These are phyloP conservation scores for Taxillus chinensis DNA, from an alignment of 164 flowering plant genomes.

Conservation along the genomic window DNA sequence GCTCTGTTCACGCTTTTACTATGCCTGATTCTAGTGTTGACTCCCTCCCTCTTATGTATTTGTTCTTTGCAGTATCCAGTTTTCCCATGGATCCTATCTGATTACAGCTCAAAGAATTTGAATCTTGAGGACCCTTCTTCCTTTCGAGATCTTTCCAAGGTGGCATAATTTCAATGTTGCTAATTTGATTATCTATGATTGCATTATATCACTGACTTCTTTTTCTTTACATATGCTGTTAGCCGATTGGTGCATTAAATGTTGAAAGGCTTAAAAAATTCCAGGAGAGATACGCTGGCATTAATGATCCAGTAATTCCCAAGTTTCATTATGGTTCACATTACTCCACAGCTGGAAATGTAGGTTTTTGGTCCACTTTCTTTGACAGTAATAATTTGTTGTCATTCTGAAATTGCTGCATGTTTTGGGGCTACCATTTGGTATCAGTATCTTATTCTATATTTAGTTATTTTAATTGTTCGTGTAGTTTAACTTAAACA, in stretches of 20 bases:
- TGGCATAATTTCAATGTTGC: constrained; percentile 13
- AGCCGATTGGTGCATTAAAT: constrained; percentile 97
- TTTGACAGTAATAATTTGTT: neutral
- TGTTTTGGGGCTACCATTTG: no score
- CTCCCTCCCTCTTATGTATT: neutral
- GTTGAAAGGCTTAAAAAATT: constrained; percentile 71
- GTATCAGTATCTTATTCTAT: no score
- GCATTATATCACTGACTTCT: neutral
- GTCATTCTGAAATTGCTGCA: no score
- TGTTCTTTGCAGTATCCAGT: constrained; percentile 79
- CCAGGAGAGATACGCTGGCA: constrained; percentile 85
- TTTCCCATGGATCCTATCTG: constrained; percentile 96
- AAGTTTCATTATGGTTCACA: constrained; percentile 99
- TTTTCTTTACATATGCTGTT: constrained; percentile 17
- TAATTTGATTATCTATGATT: neutral
- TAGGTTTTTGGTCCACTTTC: constrained; percentile 23
- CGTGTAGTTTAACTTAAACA: no score
- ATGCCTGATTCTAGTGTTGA: constrained; percentile 4
- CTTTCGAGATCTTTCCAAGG: constrained; percentile 92
- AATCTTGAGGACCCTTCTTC: constrained; percentile 73
- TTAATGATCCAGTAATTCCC: constrained; percentile 94
- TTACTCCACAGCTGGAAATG: constrained; percentile 98
- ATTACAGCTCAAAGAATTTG: constrained; percentile 66
- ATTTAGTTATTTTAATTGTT: no score
- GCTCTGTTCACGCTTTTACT: neutral